Conservation (phyloP, 2,329 filamentous ascomycete species). For the Ophiostoma quercus region DNA sequence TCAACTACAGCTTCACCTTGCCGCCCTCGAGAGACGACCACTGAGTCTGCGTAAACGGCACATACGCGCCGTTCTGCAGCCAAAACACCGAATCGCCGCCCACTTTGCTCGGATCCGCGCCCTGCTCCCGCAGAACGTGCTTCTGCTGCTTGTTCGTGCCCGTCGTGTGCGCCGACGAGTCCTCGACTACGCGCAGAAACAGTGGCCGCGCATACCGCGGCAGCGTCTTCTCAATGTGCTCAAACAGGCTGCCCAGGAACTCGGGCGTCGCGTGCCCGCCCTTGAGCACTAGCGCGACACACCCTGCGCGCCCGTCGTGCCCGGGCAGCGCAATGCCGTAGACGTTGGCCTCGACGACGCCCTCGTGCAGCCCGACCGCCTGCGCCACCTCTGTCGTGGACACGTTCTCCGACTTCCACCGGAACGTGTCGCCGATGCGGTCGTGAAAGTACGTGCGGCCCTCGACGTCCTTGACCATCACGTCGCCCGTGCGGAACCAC, state of each 20-base stretch:
- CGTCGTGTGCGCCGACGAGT: constrained; percentile 58
- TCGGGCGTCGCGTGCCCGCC: constrained; percentile 42
- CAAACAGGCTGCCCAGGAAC: constrained; percentile 53
- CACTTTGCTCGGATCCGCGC: constrained; percentile 61
- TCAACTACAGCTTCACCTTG: constrained; percentile 58
- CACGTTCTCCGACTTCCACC: constrained; percentile 80
- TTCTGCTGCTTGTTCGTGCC: constrained; percentile 91
- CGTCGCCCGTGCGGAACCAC: constrained; percentile 81
- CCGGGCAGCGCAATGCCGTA: constrained; percentile 75
- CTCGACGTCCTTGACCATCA: constrained; percentile 64
- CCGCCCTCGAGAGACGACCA: constrained; percentile 66
- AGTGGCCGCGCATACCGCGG: constrained; percentile 72
- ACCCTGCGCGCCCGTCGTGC: constrained; percentile 80
- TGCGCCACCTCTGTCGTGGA: constrained; percentile 78
- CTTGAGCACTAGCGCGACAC: constrained; percentile 45
- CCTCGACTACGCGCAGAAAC: constrained; percentile 64
- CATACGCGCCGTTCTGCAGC: constrained; percentile 62
- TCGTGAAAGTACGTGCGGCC: constrained; percentile 76
- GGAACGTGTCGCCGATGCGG: constrained; percentile 70
- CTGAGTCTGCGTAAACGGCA: constrained; percentile 59
- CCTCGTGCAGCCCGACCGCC: constrained; percentile 60
- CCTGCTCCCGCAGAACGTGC: constrained; percentile 62
- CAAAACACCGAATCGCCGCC: constrained; percentile 53
- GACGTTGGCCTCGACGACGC: constrained; percentile 73
- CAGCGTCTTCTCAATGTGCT: constrained; percentile 52